Evolutionary conservation across 441 rosid genomes (phyloP).

Genomic region (Euphorbia schlechtendalii): DNA sequence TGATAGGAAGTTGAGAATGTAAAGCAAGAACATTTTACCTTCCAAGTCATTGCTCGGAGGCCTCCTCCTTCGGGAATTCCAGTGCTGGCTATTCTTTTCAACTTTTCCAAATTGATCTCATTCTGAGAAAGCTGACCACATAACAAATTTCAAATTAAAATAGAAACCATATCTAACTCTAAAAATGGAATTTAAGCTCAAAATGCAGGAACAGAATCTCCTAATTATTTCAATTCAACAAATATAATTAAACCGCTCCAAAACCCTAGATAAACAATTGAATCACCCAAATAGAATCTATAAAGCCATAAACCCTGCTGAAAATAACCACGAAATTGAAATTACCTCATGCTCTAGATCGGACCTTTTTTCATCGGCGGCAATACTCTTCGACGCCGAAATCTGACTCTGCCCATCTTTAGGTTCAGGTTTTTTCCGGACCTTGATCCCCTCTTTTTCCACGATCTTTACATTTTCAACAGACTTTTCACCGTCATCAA

Average conservation of each 20-base stretch:
- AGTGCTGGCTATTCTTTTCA: slow-evolving; percentile 42
- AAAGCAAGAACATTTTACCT: slow-evolving; percentile 34
- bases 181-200: not conserved
- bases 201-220: not conserved
- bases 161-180: not conserved
- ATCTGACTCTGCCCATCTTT: slow-evolving; percentile 27
- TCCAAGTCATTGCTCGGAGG: slow-evolving; percentile 55
- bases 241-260: not conserved
- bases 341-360: slow-evolving; percentile 51
- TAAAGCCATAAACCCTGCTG: not conserved
- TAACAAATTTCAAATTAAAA: not conserved
- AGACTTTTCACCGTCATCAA: slow-evolving; percentile 19
- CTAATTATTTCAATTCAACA: not conserved
- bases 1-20: not conserved
- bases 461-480: slow-evolving; percentile 19
- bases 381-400: slow-evolving; percentile 33
- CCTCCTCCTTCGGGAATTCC: slow-evolving; percentile 60
- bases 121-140: slow-evolving; percentile 40
- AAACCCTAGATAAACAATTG: not conserved
- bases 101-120: slow-evolving; percentile 55
- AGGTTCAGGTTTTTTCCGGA: slow-evolving; percentile 18
- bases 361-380: slow-evolving; percentile 61
- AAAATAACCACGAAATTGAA: not conserved
- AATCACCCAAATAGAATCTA: not conserved
- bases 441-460: slow-evolving; percentile 20